Base-by-base conservation (phyloP, 2,329 filamentous ascomycete species). In the Colletotrichum scovillei region DNA sequence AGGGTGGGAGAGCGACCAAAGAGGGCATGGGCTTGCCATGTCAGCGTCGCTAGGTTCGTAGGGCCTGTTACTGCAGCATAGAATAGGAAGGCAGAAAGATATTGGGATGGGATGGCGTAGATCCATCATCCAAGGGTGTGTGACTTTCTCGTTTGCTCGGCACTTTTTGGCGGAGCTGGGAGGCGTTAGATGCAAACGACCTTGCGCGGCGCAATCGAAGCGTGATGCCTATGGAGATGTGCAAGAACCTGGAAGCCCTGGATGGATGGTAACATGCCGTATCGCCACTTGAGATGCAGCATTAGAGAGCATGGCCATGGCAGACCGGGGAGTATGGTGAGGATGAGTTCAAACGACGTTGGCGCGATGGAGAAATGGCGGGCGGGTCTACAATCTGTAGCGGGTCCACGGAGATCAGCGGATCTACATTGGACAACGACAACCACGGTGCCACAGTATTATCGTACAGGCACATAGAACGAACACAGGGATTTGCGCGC, bases 391-490 rank as follows among this genome's bases (percentile, higher is more conserved):
- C 58, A 59, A 63, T 52, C 56, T 57, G 7, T 32, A 56, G 60
- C 56, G 28, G 60, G 71, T 22, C n/a, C 28, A 62, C 71, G 67
- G 71, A 62, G 71, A 73, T 73, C 67, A 60, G 67, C 71, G 67
- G 67, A 57, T 65, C 67, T 71, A 30, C 66, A 42, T 69, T 52
- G 55, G 38, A 49, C 67, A 55, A 65, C 63, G 59, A 46, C 55
- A 14, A 14, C 35, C 28, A 55, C 16, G 12, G n/a, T 49, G 19
- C 42, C 42, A 49, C 22, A n/a, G 32, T 52, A 38, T 30, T 52
- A 38, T 30, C 46, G 11, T 32, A 26, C 22, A 8, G 30, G 5
- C 26, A 52, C 59, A 49, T 56, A 71, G 57, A 56, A 24, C 55
- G 67, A 63, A 63, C 38, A 35, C 67, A 49, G 70, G 60, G 59